Conservation (phyloP, 352 stramenopile genomes). For the Globisporangium barbulae region DNA sequence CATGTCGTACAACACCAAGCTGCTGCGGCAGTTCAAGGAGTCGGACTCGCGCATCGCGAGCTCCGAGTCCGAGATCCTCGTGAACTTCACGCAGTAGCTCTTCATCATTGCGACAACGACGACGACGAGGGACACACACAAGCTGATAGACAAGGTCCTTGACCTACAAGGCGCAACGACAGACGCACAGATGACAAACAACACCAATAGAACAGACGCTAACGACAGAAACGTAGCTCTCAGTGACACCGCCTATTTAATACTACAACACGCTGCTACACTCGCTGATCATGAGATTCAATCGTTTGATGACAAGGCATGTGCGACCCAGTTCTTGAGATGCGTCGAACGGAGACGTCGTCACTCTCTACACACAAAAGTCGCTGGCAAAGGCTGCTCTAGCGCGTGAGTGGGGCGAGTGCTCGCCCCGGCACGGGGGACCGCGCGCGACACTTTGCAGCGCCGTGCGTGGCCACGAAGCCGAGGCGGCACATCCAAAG, state of each 20-base stretch:
- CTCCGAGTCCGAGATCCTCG: slow-evolving; percentile 29
- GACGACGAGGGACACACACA: background rate
- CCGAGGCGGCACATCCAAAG: slow-evolving; percentile 12
- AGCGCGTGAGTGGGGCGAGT: slow-evolving; percentile 33
- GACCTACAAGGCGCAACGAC: background rate
- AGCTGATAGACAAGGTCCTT: background rate
- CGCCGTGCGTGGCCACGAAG: slow-evolving; percentile 14
- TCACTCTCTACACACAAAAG: slow-evolving; percentile 83
- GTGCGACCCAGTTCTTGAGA: slow-evolving; percentile 82
- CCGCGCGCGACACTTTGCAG: slow-evolving; percentile 28
- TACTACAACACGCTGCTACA: background rate
- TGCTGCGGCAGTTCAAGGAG: slow-evolving; percentile 75
- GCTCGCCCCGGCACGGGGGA: slow-evolving; percentile 24
- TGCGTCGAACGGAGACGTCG: slow-evolving; percentile 48
- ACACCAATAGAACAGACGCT: background rate
- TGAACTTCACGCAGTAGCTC: slow-evolving; percentile 31
- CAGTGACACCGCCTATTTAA: slow-evolving; percentile 5
- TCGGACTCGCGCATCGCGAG: slow-evolving; percentile 33
- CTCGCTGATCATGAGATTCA: background rate
- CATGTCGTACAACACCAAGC: slow-evolving; percentile 83
- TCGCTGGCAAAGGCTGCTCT: slow-evolving; percentile 37
- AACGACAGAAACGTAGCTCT: background rate
- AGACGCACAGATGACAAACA: background rate
- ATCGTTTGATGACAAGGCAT: slow-evolving; percentile 17
- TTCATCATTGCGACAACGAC: too few relatives aligned